These are phyloP conservation scores for Camelina laxa DNA, from an alignment of 345 rosid species.

Conservation along the genomic window DNA sequence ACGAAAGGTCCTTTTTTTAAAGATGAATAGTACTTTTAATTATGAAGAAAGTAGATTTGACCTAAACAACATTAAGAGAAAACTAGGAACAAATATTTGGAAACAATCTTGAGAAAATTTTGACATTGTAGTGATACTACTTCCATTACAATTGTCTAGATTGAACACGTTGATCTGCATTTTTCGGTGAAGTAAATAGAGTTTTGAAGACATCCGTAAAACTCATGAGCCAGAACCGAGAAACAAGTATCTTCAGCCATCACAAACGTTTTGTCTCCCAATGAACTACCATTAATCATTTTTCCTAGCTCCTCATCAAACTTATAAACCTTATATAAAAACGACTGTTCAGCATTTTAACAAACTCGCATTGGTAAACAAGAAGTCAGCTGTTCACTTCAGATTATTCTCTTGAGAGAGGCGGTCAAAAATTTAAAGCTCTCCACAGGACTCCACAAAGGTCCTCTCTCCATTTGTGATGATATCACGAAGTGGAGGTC, in stretches of 20 bases:
- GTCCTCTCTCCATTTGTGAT: not conserved
- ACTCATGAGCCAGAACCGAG: slow-evolving; percentile 38
- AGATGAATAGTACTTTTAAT: not conserved
- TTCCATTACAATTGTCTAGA: not conserved
- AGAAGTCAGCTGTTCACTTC: not conserved
- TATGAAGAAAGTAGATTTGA: not conserved
- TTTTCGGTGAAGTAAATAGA: slow-evolving; percentile 27
- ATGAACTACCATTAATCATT: slow-evolving; percentile 40
- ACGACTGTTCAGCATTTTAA: not conserved
- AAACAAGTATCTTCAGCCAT: slow-evolving; percentile 39
- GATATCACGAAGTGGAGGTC: not conserved
- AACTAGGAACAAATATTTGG: slow-evolving; percentile 6
- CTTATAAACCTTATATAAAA: slow-evolving; percentile 49
- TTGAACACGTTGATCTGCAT: not conserved
- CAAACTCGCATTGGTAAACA: no score
- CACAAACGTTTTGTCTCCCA: slow-evolving; percentile 35
- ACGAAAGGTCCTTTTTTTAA: not conserved
- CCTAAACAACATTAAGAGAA: not conserved
- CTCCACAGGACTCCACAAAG: slow-evolving; percentile 18
- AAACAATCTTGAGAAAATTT: not conserved
- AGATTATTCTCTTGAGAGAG: not conserved
- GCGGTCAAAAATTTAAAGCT: slow-evolving; percentile 5
- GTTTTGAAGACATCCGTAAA: slow-evolving; percentile 1
- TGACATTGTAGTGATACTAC: not conserved
- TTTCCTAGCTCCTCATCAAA: slow-evolving; percentile 38